Evolutionary conservation across 192 early-diverging fungal genomes (phyloP).

Genomic region (Coemansia sp.): DNA sequence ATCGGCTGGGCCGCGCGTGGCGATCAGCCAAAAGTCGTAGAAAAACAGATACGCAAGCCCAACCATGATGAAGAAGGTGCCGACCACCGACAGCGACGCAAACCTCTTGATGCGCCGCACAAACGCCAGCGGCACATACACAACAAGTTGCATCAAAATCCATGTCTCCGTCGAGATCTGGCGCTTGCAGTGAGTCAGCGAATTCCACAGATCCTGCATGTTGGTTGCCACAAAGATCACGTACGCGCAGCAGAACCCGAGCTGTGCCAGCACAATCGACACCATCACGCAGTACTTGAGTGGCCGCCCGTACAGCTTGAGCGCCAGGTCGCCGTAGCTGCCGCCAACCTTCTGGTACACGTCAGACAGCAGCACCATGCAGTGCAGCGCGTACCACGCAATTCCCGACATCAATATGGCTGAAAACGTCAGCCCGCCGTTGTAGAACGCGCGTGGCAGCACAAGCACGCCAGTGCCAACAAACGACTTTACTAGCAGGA

Average conservation of each 20-base stretch:
- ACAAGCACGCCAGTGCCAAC: conserved; percentile 79
- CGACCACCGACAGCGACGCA: conserved; percentile 81
- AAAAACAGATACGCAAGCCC: conserved; percentile 85
- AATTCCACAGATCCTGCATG: conserved; percentile 68
- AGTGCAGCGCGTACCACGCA: conserved; percentile 63
- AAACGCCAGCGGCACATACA: conserved; percentile 83
- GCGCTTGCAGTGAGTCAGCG: conserved; percentile 63
- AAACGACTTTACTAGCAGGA: conserved; percentile 79
- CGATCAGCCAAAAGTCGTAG: conserved; percentile 72
- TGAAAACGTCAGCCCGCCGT: conserved; percentile 72
- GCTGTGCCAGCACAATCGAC: conserved; percentile 73
- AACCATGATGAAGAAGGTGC: conserved; percentile 89
- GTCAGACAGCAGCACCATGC: conserved; percentile 68
- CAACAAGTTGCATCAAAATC: conserved; percentile 72
- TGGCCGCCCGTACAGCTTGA: conserved; percentile 61
- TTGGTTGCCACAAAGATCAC: conserved; percentile 89
- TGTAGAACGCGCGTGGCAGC: conserved; percentile 72
- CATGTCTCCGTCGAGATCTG: conserved; percentile 69
- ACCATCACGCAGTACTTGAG: conserved; percentile 66
- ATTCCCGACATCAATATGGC: conserved; percentile 57
- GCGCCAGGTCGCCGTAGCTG: conserved; percentile 69
- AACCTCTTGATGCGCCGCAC: conserved; percentile 91
- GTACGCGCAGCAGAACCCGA: conserved; percentile 88
- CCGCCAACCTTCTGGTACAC: conserved; percentile 61
- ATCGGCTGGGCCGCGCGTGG: conserved; percentile 62